Evolutionary conservation across 1,284 basidiomycete species (phyloP).

Genomic region (Ustilago tritici): DNA sequence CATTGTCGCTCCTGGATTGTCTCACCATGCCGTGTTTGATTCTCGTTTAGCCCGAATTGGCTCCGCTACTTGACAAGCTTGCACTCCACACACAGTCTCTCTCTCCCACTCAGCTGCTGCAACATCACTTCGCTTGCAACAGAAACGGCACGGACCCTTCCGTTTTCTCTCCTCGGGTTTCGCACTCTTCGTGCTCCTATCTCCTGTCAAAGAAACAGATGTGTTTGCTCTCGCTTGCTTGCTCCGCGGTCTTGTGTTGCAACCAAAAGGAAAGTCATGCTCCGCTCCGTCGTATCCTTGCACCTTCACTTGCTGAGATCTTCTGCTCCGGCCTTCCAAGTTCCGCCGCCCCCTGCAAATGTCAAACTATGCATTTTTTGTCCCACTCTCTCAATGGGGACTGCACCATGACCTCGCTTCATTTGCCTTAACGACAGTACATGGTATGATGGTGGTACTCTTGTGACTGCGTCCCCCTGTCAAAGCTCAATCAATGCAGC

Average conservation of each 20-base stretch:
- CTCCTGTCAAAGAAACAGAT: background rate
- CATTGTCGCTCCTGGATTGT: background rate
- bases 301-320: background rate
- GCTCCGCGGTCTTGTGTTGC: background rate
- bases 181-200: background rate
- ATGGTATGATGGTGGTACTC: background rate
- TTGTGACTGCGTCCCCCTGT: background rate
- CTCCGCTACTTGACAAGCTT: background rate
- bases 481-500: background rate
- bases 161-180: background rate
- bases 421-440: background rate
- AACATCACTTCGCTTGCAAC: background rate
- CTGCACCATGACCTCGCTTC: background rate
- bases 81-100: background rate
- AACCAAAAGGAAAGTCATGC: background rate
- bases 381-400: background rate
- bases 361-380: slow-evolving; percentile 6
- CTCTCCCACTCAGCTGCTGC: slow-evolving; percentile 1
- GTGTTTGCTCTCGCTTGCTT: background rate
- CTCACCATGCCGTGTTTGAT: too few species aligned
- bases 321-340: background rate
- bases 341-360: background rate
- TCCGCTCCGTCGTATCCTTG: background rate
- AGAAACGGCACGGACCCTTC: background rate
- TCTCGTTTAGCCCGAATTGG: background rate